Base-by-base conservation (phyloP, 192 early-diverging fungal genomes). In the Gigaspora rosea region DNA sequence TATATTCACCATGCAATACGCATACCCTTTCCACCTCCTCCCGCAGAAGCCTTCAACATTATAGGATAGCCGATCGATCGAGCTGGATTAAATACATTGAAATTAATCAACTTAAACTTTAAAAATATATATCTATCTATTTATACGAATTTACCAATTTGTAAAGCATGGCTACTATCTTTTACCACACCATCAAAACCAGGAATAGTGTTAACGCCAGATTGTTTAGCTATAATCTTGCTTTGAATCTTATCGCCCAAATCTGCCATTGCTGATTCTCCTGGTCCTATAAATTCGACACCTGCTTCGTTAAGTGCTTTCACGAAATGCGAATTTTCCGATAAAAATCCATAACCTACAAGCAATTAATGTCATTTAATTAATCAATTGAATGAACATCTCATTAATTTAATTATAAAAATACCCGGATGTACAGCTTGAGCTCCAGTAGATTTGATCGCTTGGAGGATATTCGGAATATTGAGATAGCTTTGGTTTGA, bases 341-440 rank as follows among this genome's bases (percentile, higher is more conserved):
- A 93, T 70, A 98, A 85, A 84, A 98, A 98, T 2, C 96, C 96
- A 81, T 98, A 98, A 4, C 92, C 83, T 81, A 73, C 4, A 41
- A 0, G 18, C 15, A 22, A 49, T 22, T 22, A 77, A 57, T 47
- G 22, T 84, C 83, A 75, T 63, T n/a, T 51, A 36, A 67, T 27
- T 51, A 36, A 67, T 46, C 33, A 47, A 13, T 50, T n/a, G 58
- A 49, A 64, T 20, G n/a, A 49, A 62, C 35, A 52, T 64, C 32
- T 11, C 2, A 71, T 3, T 20, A 57, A 78, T 81, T 49, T 15
- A 46, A 48, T 8, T 61, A 63, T 56, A 62, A 22, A 27, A 46
- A 13, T 78, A 84, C 83, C 95, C 0, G 96, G 96, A 77, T 98
- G 96, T 57, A 98, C 95, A 22, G 96, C 96, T 81, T 98, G 88